Base-by-base conservation (phyloP, 352 stramenopile species). In the Globisporangium paroecandrum region DNA sequence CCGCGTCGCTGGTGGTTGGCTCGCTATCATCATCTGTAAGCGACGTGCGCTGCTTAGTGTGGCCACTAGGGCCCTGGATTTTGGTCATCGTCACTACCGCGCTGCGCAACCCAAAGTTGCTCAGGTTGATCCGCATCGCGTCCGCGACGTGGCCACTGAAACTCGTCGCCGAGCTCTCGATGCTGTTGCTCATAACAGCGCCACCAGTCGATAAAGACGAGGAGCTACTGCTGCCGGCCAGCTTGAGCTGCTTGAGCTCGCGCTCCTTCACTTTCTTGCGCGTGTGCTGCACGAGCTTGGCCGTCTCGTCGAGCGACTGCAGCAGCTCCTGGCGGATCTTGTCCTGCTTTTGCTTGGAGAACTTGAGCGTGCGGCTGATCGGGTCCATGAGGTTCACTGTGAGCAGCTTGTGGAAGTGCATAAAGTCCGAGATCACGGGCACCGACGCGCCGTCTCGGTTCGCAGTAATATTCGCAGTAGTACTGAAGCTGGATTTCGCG, bases 361-460 rank as follows among this genome's bases (percentile, higher is more conserved):
- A 83, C 38, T 77, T 74, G 38, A 89, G 77, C 13, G 79, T 88
- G 15, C 81, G 74, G 15, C 74, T 64, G 58, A 89, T 87, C 32
- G 79, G 79, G 41, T 89, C 77, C 0, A 70, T 65, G 12, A 88
- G 62, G 53, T 79, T 88, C 29, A 75, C 68, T 9, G 70, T 78
- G 43, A 82, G 64, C 36, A 82, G 56, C 7, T 63, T 74, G 47
- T 89, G 81, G 27, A 70, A 78, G 25, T 74, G 49, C 41, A 75
- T 62, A 2, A 83, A 56, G 13, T 69, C 76, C 3, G 51, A 69
- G 6, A 87, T 34, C 6, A 75, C 64, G 24, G 67, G 61, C 41
- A 41, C 47, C 3, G 58, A 70, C 4, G 32, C 47, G 24, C 58
- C 47, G 5, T 51, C 58, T 29, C 24, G 34, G n/a, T 34, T 54